These are phyloP conservation scores for Aspergillus panamensis DNA, from an alignment of 495 filamentous ascomycete genomes.

Conservation along the genomic window DNA sequence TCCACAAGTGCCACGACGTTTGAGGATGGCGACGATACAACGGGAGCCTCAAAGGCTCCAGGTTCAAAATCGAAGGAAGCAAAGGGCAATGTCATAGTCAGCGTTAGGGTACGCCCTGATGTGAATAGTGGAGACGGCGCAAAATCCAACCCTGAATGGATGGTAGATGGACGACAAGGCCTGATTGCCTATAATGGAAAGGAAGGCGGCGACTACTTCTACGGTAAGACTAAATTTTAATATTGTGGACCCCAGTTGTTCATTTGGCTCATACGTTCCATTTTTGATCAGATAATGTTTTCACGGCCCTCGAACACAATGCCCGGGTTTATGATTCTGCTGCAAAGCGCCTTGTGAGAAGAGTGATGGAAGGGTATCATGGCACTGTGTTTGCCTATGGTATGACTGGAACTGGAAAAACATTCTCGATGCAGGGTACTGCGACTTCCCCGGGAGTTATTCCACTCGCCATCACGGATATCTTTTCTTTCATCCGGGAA, in stretches of 20 bases:
- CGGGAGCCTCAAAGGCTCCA: constrained; percentile 30
- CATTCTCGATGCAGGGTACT: constrained; percentile 98
- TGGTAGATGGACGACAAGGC: constrained; percentile 79
- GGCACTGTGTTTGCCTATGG: constrained; percentile 98
- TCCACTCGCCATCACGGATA: constrained; percentile 94
- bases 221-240: constrained; percentile 58
- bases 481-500: constrained; percentile 97
- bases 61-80: constrained; percentile 52
- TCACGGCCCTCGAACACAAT: constrained; percentile 87
- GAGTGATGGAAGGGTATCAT: constrained; percentile 99
- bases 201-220: constrained; percentile 89
- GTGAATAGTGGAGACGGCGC: constrained; percentile 55
- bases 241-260: neutral
- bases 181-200: constrained; percentile 79
- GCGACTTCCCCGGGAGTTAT: constrained; percentile 97
- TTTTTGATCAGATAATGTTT: constrained; percentile 76
- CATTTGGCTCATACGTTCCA: constrained; percentile 6
- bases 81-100: constrained; percentile 95
- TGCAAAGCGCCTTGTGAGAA: constrained; percentile 88
- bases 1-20: constrained; percentile 87
- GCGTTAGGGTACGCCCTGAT: constrained; percentile 89
- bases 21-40: constrained; percentile 55
- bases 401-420: constrained; percentile 98
- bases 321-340: constrained; percentile 88
- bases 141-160: constrained; percentile 78